Evolutionary conservation across 495 filamentous ascomycete genomes (phyloP).

Genomic region (Xylaria bambusicola): DNA sequence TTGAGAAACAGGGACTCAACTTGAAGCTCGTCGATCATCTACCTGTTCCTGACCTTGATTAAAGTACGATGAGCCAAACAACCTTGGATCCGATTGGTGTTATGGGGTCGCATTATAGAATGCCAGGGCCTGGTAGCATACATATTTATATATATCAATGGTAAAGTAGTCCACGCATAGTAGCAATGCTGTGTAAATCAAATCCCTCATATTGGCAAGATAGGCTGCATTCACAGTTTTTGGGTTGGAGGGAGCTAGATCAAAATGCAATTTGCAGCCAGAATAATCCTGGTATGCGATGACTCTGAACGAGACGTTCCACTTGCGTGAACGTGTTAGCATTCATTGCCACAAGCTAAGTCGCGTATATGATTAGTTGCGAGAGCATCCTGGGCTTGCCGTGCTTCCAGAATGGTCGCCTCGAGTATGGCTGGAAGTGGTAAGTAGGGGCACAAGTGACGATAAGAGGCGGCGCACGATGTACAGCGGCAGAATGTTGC

Average conservation of each 20-base stretch:
- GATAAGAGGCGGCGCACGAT: not conserved
- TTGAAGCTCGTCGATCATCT: slow-evolving; percentile 80
- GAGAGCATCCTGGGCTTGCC: not conserved
- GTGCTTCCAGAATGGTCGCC: not conserved
- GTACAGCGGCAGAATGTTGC: not conserved
- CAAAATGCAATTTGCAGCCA: not conserved
- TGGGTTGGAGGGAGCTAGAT: not conserved
- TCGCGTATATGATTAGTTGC: not conserved
- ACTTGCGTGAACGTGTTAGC: too few species aligned
- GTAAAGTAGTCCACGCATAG: too few species aligned
- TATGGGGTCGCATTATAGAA: not conserved
- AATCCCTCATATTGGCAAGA: too few species aligned
- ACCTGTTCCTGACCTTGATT: slow-evolving; percentile 63
- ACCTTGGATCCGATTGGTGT: not conserved
- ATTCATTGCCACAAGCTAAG: too few species aligned
- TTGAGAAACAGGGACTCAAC: slow-evolving; percentile 69
- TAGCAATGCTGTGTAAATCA: too few species aligned
- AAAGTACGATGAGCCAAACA: not conserved
- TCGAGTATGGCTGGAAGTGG: not conserved
- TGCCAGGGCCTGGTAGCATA: not conserved
- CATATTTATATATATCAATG: not conserved
- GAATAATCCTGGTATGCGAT: not conserved
- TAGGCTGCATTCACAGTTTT: too few species aligned
- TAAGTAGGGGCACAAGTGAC: not conserved
- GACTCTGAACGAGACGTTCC: not conserved